Base-by-base conservation (phyloP, 2,329 filamentous ascomycete species). In the Exophiala spinifera region DNA sequence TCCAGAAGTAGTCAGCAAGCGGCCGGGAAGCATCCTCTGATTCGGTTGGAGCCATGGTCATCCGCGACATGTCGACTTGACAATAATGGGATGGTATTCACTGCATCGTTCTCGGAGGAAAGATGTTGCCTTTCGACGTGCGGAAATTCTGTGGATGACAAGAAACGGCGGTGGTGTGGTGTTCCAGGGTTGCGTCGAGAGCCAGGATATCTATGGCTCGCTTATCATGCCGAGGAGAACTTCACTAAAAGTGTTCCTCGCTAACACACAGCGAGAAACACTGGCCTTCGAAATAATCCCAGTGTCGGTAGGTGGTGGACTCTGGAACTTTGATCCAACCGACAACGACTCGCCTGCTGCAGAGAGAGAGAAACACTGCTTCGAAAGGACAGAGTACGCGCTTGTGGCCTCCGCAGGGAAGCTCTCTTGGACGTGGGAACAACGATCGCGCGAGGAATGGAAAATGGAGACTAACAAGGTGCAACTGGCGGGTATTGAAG, bases 1-100 rank as follows among this genome's bases (percentile, higher is more conserved):
- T 85, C 77, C 84, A 86, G 69, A 86, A 86, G 69, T 82, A 84
- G 69, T 86, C 83, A 64, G 83, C 83, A 51, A 86, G 78, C 51
- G 83, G 82, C 51, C 75, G 74, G 56, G 76, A 74, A 44, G 75
- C 72, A 5, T 57, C 57, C 14, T 45, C 25, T 21, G 42, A 20
- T 36, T 56, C 53, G 42, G 20, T 40, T 42, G 53, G 36, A 8
- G 53, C 49, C 57, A 59, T 59, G 10, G 34, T 25, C 37, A 17
- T 10, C 14, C 36, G 17, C 5, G 17, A 15, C 4, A n/a, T 39
- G 14, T 19, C 14, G 36, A 15, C 36, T n/a, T 39, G 36, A 31
- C 17, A 19, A 19, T 39, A 5, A 6, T 39, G 14, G 36, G 14
- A 19, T 15, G 17, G 36, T 5, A 39, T 39, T 39, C 17, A 39